Percentiles rank a stretch among this genome's conserved stretches.
Evolutionary conservation across 2,329 filamentous ascomycete genomes (phyloP).

Genomic region (Aphanoascus verrucosus): DNA sequence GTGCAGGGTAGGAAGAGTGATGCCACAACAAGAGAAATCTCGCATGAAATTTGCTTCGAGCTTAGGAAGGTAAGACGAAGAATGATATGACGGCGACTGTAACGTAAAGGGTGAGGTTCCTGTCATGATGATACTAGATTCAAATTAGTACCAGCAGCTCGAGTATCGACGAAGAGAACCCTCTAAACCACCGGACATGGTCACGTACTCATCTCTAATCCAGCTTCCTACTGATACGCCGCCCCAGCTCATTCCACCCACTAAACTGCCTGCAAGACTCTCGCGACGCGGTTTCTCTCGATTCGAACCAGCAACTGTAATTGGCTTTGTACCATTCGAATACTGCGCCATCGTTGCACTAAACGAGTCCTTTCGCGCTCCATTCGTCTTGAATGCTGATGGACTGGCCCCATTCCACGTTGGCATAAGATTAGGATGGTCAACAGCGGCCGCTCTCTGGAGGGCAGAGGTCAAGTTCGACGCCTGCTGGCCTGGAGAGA

Average conservation of each 20-base stretch:
- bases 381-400: conserved; percentile 29
- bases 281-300: conserved; percentile 46
- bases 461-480: conserved; percentile 54
- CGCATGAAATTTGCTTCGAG: conserved; percentile 96
- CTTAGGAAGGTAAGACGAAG: conserved; percentile 90
- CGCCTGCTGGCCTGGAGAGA: conserved; percentile 49
- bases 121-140: conserved; percentile 74
- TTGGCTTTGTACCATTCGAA: conserved; percentile 49
- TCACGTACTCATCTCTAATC: conserved; percentile 91
- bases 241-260: conserved; percentile 90
- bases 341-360: conserved; percentile 43
- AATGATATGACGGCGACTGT: conserved; percentile 91
- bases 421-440: conserved; percentile 35
- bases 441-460: conserved; percentile 39
- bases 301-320: conserved; percentile 44
- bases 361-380: conserved; percentile 46
- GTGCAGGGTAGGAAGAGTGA: conserved; percentile 80
- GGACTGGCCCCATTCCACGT: conserved; percentile 33
- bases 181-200: conserved; percentile 1
- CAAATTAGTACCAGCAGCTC: conserved; percentile 17
- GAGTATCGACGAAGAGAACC: not conserved
- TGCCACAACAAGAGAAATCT: conserved; percentile 90
- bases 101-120: conserved; percentile 88
- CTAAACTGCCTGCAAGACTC: conserved; percentile 50
- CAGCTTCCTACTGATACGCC: conserved; percentile 93